Evolutionary conservation across 2,329 filamentous ascomycete genomes (phyloP), one percentile per base, ranked within the genome.

Genomic region (Rachicladosporium sp.): DNA sequence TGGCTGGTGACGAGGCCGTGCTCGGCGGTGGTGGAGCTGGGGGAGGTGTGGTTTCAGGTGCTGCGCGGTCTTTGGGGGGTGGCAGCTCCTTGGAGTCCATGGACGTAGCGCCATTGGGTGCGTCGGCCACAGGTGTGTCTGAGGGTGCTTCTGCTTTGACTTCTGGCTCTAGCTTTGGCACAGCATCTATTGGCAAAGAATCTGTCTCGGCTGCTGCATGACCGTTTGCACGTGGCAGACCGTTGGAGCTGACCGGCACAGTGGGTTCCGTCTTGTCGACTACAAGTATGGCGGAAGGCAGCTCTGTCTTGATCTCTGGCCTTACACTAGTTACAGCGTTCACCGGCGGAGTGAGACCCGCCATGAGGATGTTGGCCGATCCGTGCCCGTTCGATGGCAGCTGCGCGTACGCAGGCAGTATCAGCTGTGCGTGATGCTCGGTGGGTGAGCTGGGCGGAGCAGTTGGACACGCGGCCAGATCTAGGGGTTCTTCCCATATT

Each of bases 381-480:
- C 34, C 34, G 36, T 37, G 35, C 6, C 23, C 11, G 11, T 35
- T 9, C 21, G 37, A 34, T 13, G 29, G 33, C 6, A 33, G 15
- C n/a, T 41, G 34, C 39, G 34, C 36, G 3, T 36, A 21, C 2
- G 39, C 35, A 13, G 31, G n/a, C 10, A 30, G 36, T 15, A 10
- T 31, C 21, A 35, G 19, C 15, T 12, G 30, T 38, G 31, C 12
- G 30, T 21, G 33, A 35, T 35, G n/a, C 15, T 11, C n/a, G 10
- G 30, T 31, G 31, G 8, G 12, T 11, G 23, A 15, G 19, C n/a
- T 11, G 21, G 37, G 30, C n/a, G 33, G 31, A 32, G 33, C 15
- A 35, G 33, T 41, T 29, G 33, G 30, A 41, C 30, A 35, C 23
- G 34, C 36, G 36, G 19, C 7, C 30, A 32, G 39, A 23, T 32